Conservation (phyloP, 164 flowering plant genomes). For the Nymphaea colorata region DNA sequence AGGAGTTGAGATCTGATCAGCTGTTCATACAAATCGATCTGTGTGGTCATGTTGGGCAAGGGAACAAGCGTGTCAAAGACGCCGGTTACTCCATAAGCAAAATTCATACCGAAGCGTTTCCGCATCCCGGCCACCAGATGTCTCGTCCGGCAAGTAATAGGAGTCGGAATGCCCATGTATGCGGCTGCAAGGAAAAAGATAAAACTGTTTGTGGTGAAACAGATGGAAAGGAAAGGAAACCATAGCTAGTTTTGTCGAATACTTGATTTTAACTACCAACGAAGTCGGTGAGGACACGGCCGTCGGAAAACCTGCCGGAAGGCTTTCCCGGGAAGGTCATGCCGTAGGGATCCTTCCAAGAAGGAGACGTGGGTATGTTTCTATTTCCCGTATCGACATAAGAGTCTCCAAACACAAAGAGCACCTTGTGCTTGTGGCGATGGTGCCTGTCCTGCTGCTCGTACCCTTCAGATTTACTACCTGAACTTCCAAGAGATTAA, state of each 20-base stretch:
- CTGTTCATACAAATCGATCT: constrained; percentile 44
- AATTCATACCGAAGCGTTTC: constrained; percentile 7
- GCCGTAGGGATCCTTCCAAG: constrained; percentile 64
- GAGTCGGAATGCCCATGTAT: constrained; percentile 1
- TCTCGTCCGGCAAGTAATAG: constrained; percentile 2
- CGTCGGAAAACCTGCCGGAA: constrained; percentile 68
- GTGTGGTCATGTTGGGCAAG: constrained; percentile 70
- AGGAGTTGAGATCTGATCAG: constrained; percentile 23
- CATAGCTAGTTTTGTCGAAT: no score
- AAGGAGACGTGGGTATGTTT: constrained; percentile 6
- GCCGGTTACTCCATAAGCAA: constrained; percentile 13
- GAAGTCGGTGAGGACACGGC: constrained; percentile 56
- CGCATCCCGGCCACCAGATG: background rate
- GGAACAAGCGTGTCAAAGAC: constrained; percentile 15
- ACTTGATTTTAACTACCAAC: constrained; percentile 12
- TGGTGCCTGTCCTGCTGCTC: background rate
- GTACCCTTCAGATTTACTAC: background rate
- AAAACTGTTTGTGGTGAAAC: no score
- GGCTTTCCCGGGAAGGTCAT: constrained; percentile 62
- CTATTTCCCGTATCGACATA: constrained; percentile 61
- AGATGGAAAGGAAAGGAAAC: no score
- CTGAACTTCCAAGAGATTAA: background rate
- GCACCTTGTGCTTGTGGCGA: background rate
- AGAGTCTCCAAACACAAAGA: constrained; percentile 73
- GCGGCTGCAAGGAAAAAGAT: background rate